Base-by-base conservation (phyloP, 2,329 filamentous ascomycete genomes). In the Polychaeton citri region DNA sequence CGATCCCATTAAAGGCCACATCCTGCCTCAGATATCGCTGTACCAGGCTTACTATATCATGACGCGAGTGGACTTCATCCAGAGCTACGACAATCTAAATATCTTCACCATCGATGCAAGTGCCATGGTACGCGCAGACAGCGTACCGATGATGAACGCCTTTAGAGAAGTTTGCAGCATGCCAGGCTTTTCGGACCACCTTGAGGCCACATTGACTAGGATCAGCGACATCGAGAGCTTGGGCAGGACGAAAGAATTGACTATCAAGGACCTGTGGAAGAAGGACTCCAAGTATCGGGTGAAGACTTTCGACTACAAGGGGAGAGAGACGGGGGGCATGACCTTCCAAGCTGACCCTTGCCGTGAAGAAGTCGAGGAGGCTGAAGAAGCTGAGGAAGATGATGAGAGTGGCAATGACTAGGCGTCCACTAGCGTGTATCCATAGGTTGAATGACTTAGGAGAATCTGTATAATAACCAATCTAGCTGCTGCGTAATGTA, bases 61-160 rank as follows among this genome's bases (percentile, higher is more conserved):
- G 88, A 96, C 90, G 10, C 73, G 90, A 36, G 80, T 85, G 40
- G 90, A 98, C 59, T 98, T 96, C 57, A 87, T 96, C 50, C 78
- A 90, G 46, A 71, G 77, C 41, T 87, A 96, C 54, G 90, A 98
- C 61, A 83, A 90, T 44, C 74, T 90, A 41, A 96, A 96, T 55
- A 74, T 98, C 40, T 95, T 96, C 62, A 90, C 83, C 43, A 96
- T 98, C 51, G 88, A 92, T 41, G 84, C 79, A 39, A 71, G 73
- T 28, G 85, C 87, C 12, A 80, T 81, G 56, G 90, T 98, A 6
- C 77, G 90, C 32, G 90, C 90, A 1, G 88, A 92, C 57, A 88
- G 80, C 2, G 88, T 98, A 18, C 90, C 90, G 2, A 98, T 98
- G 90, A 85, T 93, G 59, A 76, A 77, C 33, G 90, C 90, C 1